These are phyloP conservation scores for Cryptococcus depauperatus DNA, from an alignment of 1,284 basidiomycete species.

Conservation along the genomic window DNA sequence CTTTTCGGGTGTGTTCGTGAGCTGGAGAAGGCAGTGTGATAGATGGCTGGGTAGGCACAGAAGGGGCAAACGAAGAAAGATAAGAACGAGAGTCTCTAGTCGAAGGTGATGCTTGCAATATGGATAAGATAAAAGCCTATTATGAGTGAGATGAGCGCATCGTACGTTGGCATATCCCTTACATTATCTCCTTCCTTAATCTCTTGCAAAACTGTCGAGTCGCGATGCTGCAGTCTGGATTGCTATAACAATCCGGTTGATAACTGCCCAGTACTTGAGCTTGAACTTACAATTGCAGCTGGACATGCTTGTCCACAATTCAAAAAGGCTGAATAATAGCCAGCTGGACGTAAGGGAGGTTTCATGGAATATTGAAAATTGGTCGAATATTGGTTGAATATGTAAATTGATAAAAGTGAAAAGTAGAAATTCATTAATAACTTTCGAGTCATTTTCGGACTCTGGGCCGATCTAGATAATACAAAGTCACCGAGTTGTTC, in stretches of 20 bases:
- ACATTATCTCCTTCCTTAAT: conserved; percentile 16
- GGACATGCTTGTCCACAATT: no score
- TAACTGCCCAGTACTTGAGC: no score
- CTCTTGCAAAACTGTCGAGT: conserved; percentile 12
- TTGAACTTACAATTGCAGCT: no score
- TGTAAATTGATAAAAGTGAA: no score
- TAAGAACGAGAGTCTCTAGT: conserved; percentile 83
- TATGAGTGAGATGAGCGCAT: neutral
- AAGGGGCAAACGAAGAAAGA: conserved; percentile 67
- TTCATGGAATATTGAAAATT: no score
- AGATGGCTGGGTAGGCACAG: conserved; percentile 18
- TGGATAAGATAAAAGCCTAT: conserved; percentile 93
- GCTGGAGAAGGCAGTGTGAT: conserved; percentile 19
- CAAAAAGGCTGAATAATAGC: no score
- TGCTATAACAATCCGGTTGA: conserved; percentile 4
- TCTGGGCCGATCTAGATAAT: no score
- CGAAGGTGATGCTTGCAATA: conserved; percentile 88
- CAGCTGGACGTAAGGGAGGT: no score
- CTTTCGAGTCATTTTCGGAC: no score
- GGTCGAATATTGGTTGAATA: no score
- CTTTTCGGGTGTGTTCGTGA: conserved; percentile 7
- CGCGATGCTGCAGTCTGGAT: conserved; percentile 10
- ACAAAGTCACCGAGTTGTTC: no score
- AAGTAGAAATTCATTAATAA: no score
- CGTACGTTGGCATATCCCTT: neutral